Evolutionary conservation across 2,329 filamentous ascomycete genomes (phyloP).

Genomic region (Trichophyton schoenleinii): DNA sequence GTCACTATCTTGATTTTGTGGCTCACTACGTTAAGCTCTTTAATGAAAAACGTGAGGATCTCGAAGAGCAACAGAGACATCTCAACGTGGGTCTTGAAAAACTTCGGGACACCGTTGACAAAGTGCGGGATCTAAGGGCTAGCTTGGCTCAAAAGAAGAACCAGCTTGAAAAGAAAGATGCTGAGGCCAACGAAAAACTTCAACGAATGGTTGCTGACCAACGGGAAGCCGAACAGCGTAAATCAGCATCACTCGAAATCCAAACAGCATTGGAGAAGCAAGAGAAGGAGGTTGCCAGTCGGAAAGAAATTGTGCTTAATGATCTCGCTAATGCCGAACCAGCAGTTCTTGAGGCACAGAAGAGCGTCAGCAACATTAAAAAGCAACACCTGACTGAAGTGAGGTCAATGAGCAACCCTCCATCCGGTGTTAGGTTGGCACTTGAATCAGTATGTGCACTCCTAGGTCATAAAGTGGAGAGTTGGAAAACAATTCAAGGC

Average conservation of each 20-base stretch:
- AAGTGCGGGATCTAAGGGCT: constrained; percentile 80
- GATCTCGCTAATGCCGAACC: constrained; percentile 88
- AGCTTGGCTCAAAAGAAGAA: constrained; percentile 90
- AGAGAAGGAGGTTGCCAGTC: constrained; percentile 70
- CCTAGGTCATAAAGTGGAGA: constrained; percentile 75
- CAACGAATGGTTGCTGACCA: constrained; percentile 96
- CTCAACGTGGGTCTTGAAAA: constrained; percentile 97
- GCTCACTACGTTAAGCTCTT: constrained; percentile 95
- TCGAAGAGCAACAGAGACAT: constrained; percentile 97
- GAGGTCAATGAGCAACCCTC: constrained; percentile 88
- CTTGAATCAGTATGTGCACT: constrained; percentile 94
- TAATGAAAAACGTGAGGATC: constrained; percentile 93
- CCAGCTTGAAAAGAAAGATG: constrained; percentile 84
- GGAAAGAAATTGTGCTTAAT: constrained; percentile 70
- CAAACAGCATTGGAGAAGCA: constrained; percentile 78
- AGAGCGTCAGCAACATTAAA: constrained; percentile 98
- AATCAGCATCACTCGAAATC: constrained; percentile 76
- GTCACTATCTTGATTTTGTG: constrained; percentile 96
- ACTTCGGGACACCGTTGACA: constrained; percentile 88
- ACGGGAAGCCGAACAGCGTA: constrained; percentile 82
- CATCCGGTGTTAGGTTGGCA: constrained; percentile 77
- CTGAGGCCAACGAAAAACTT: constrained; percentile 92
- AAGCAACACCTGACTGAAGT: constrained; percentile 94
- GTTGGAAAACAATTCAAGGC: constrained; percentile 83
- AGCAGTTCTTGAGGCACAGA: constrained; percentile 81